These are phyloP conservation scores for Fusarium dimerum DNA, from an alignment of 2,329 filamentous ascomycete genomes.

Conservation along the genomic window DNA sequence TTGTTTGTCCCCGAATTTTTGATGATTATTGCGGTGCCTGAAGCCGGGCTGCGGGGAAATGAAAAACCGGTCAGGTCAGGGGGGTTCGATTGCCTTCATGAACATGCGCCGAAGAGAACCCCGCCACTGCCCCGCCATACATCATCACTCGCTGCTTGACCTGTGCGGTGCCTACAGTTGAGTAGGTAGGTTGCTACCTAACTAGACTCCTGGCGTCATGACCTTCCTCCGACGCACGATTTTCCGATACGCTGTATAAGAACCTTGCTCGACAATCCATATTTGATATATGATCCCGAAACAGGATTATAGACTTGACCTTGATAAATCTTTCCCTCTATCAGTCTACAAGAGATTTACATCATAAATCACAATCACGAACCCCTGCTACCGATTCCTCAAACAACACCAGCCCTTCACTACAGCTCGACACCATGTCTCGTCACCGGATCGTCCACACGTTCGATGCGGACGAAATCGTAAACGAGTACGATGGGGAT, in stretches of 20 bases:
- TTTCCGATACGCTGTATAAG: background rate
- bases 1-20: slow-evolving; percentile 36
- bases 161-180: too few relatives aligned
- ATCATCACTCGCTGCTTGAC: background rate
- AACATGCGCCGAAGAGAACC: slow-evolving; percentile 1
- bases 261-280: too few relatives aligned
- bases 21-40: slow-evolving; percentile 33
- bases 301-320: too few relatives aligned
- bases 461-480: slow-evolving; percentile 48
- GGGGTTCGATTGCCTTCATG: slow-evolving; percentile 8
- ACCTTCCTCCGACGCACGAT: background rate
- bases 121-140: slow-evolving; percentile 10
- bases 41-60: slow-evolving; percentile 34
- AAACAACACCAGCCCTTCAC: background rate
- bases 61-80: slow-evolving; percentile 31
- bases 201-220: background rate
- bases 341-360: background rate
- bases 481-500: slow-evolving; percentile 52
- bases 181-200: background rate
- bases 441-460: slow-evolving; percentile 36
- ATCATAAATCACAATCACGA: background rate
- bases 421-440: slow-evolving; percentile 20
- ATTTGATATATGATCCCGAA: too few relatives aligned
- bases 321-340: too few relatives aligned
- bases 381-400: background rate